Base-by-base conservation (phyloP, 192 early-diverging fungal genomes). In the Linnemannia hyalina region DNA sequence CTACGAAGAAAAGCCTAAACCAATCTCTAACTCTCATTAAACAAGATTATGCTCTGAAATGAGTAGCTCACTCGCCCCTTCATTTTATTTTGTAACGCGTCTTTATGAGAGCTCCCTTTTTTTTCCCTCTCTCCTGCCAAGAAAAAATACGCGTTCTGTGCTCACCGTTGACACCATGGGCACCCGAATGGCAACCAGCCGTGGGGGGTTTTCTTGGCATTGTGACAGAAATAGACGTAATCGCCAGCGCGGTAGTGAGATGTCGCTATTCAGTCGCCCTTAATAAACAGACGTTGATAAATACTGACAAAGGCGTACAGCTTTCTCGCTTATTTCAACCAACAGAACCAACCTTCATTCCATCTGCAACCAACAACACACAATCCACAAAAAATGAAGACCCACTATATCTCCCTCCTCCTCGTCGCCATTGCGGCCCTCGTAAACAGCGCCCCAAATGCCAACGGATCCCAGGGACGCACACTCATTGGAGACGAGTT, bases 401-500 rank as follows among this genome's bases (percentile, higher is more conserved):
- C 20, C 13, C 41, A 76, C 5, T 2, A 18, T 26, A 4, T 68
- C 9, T 76, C 75, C 11, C 63, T 76, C 16, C 42, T 76, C 41
- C 36, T 76, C 23, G 42, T 68, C n/a, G 63, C 60, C 40, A 46
- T 41, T 26, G 26, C 18, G 4, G 63, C 40, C n/a, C 54, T 76
- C 22, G 42, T 42, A 40, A 40, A 40, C 41, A 38, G 42, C 7
- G 5, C 9, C 8, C 18, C 46, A 57, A 38, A 23, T 26, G 22
- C 75, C 20, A 1, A 38, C 9, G 41, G 36, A 20, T 11, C 32
- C 36, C 2, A 65, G n/a, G 60, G 54, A 13, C 75, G 54, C 20
- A 76, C 75, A 7, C 38, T 76, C 36, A 55, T 76, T 22, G 75
- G 75, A 4, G 41, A 65, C 23, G 54, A 76, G 10, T 41, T 47